A percentile compares a stretch with the other conserved stretches of the same genome.
phyloP scores from a whole-genome alignment of 2,329 filamentous ascomycete genomes.

The Arthroderma sp. region DNA sequence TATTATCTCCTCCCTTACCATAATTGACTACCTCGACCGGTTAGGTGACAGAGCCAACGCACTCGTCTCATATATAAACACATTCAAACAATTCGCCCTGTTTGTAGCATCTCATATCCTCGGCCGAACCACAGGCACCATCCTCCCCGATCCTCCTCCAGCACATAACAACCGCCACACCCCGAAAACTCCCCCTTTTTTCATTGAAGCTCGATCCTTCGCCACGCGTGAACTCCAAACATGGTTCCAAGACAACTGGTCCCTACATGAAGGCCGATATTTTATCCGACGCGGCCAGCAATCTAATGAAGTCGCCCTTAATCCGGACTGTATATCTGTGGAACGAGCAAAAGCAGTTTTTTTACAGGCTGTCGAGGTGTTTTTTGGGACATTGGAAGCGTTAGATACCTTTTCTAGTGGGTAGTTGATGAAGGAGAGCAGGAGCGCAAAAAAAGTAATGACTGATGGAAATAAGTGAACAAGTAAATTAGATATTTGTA shows the following conservation, averaged over 20 bases:
- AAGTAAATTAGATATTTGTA: too few species aligned
- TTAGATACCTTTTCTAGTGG: constrained; percentile 9
- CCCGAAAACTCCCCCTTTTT: constrained; percentile 8
- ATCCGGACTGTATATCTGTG: constrained; percentile 16
- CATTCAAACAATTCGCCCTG: constrained; percentile 27
- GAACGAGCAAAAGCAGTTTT: constrained; percentile 13
- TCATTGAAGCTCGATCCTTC: constrained; percentile 18
- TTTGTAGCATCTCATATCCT: constrained; percentile 21
- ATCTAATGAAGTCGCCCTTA: constrained; percentile 32
- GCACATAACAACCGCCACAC: not conserved
- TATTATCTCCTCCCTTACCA: constrained; percentile 27
- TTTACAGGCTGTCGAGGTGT: constrained; percentile 13
- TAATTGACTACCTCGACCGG: constrained; percentile 36
- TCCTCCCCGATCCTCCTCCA: not conserved
- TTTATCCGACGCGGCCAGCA: constrained; percentile 35
- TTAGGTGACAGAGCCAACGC: constrained; percentile 14
- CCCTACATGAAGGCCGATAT: constrained; percentile 29
- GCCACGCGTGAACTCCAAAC: constrained; percentile 31
- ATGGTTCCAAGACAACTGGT: constrained; percentile 36
- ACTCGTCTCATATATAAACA: constrained; percentile 22
- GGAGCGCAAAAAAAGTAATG: too few species aligned
- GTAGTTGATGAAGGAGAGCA: not conserved
- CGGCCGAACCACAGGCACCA: constrained; percentile 8
- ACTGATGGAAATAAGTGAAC: too few species aligned
- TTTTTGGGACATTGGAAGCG: constrained; percentile 12